phyloP scores from a whole-genome alignment of 2,329 filamentous ascomycete genomes.

The Colletotrichum limetticola region DNA sequence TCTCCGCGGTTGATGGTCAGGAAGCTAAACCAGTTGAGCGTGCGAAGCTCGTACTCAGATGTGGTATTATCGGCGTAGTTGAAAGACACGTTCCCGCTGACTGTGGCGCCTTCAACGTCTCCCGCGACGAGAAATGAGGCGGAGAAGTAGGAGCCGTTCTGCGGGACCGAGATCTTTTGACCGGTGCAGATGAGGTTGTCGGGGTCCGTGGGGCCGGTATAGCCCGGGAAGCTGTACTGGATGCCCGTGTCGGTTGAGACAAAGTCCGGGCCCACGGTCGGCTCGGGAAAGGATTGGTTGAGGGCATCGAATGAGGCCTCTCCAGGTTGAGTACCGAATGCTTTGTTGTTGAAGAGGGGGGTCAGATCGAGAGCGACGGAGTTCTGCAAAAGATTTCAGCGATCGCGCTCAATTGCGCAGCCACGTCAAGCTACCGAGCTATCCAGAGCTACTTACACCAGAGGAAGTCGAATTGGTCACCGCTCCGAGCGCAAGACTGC shows the following conservation, averaged over 20 bases:
- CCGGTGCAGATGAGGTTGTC: conserved; percentile 57
- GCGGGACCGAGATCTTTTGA: conserved; percentile 49
- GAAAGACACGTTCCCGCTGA: conserved; percentile 53
- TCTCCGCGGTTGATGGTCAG: conserved; percentile 58
- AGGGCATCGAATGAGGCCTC: conserved; percentile 57
- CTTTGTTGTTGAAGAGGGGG: conserved; percentile 56
- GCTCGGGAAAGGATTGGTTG: conserved; percentile 54
- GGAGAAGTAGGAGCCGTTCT: conserved; percentile 49
- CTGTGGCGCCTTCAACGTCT: conserved; percentile 51
- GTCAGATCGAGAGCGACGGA: conserved; percentile 12
- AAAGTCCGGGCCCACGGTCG: conserved; percentile 46
- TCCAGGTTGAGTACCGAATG: conserved; percentile 54
- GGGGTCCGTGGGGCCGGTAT: conserved; percentile 43
- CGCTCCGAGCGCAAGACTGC: background rate
- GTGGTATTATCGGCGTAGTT: conserved; percentile 53
- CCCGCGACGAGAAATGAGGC: conserved; percentile 54
- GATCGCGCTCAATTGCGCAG: background rate
- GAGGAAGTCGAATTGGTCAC: background rate
- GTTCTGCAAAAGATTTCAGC: background rate
- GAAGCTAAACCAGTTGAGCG: conserved; percentile 55
- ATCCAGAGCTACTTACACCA: conserved; percentile 9
- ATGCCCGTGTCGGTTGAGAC: conserved; percentile 53
- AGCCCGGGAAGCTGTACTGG: conserved; percentile 53
- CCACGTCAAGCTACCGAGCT: background rate
- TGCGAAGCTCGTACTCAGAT: conserved; percentile 53